These are phyloP conservation scores for Cystobasidium tubakii DNA, from an alignment of 768 basidiomycete genomes.

Conservation along the genomic window DNA sequence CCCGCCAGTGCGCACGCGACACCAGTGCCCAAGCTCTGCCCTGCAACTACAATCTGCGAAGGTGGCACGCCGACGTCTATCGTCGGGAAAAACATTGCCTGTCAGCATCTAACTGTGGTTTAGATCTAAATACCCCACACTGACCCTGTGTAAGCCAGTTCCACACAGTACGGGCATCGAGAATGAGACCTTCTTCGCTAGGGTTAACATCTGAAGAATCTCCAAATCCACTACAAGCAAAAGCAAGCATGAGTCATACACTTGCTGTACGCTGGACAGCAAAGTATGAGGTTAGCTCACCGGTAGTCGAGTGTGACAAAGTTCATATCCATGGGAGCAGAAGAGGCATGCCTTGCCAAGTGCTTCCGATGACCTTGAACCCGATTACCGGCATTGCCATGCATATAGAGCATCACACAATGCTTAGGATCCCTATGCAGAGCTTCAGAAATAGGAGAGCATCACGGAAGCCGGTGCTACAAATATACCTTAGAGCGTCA, in stretches of 20 bases:
- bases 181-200: slow-evolving; percentile 64
- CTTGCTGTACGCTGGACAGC: too few relatives aligned
- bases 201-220: slow-evolving; percentile 69
- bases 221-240: slow-evolving; percentile 59
- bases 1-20: slow-evolving; percentile 55
- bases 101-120: too few relatives aligned
- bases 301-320: slow-evolving; percentile 85
- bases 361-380: slow-evolving; percentile 63
- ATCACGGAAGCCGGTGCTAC: too few relatives aligned
- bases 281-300: slow-evolving; percentile 10
- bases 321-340: slow-evolving; percentile 59
- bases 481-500: neutral
- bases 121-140: too few relatives aligned
- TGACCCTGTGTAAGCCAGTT: slow-evolving; percentile 59
- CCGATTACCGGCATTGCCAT: slow-evolving; percentile 81
- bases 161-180: slow-evolving; percentile 69
- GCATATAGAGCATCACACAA: slow-evolving; percentile 61
- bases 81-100: neutral
- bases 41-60: slow-evolving; percentile 65
- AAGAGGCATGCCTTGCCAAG: slow-evolving; percentile 47
- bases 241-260: neutral
- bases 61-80: slow-evolving; percentile 56
- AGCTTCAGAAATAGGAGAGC: too few relatives aligned
- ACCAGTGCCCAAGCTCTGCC: slow-evolving; percentile 84
- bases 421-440: neutral